Conservation (phyloP, 257 asterid species). For the Solanum commersonii region DNA sequence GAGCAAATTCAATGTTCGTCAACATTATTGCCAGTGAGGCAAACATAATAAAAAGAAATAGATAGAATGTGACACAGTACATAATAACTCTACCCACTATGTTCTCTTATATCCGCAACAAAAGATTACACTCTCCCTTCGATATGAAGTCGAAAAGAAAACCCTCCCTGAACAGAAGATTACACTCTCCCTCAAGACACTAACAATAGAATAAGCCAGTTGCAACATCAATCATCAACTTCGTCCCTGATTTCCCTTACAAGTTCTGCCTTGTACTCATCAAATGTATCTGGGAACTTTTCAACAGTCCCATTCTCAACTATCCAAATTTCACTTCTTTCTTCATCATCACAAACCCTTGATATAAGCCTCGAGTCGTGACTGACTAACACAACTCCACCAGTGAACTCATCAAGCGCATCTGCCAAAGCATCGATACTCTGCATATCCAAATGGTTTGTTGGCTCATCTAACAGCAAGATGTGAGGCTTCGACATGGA, state of each 20-base stretch:
- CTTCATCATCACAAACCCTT: slow-evolving; percentile 34
- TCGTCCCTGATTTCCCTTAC: slow-evolving; percentile 30
- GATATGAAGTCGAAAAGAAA: not conserved
- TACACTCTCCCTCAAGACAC: not conserved
- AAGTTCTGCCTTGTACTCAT: slow-evolving; percentile 33
- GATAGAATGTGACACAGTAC: not conserved
- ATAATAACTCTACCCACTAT: not conserved
- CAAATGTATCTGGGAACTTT: slow-evolving; percentile 21
- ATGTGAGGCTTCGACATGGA: slow-evolving; percentile 31
- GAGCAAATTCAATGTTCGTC: not conserved
- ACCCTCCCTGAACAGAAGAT: not conserved
- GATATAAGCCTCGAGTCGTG: slow-evolving; percentile 38
- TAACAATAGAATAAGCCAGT: not conserved
- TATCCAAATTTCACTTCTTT: slow-evolving; percentile 33
- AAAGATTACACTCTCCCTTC: not conserved
- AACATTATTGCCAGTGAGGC: not conserved
- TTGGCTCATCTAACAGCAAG: slow-evolving; percentile 29
- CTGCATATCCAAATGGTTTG: slow-evolving; percentile 36
- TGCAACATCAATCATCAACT: slow-evolving; percentile 25
- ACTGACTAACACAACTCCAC: slow-evolving; percentile 26
- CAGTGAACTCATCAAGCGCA: slow-evolving; percentile 19
- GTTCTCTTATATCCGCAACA: not conserved
- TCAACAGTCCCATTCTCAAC: slow-evolving; percentile 35
- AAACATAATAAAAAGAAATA: not conserved
- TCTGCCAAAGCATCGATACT: slow-evolving; percentile 31